phyloP scores from a whole-genome alignment of 352 stramenopile genomes.

The Pythium aquatile region DNA sequence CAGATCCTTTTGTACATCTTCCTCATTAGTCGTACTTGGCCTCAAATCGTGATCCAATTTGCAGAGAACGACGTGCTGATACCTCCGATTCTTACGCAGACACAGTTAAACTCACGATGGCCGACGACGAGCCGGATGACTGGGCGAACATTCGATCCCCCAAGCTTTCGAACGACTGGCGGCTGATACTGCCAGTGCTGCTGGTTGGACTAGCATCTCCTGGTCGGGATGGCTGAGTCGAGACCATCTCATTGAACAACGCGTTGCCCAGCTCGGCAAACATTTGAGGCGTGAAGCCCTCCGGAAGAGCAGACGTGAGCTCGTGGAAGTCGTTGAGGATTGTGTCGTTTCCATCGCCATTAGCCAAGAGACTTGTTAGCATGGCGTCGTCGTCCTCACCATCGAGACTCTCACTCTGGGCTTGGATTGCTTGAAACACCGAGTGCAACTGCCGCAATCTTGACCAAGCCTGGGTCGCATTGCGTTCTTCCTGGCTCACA shows the following conservation, averaged over 20 bases:
- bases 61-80: not conserved
- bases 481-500: constrained; percentile 43
- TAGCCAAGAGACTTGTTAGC: constrained; percentile 12
- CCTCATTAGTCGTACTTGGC: not conserved
- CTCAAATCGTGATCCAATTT: not conserved
- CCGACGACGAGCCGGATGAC: constrained; percentile 19
- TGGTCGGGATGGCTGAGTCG: constrained; percentile 18
- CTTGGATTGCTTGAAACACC: constrained; percentile 44
- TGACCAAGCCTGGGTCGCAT: constrained; percentile 51
- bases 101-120: constrained; percentile 34
- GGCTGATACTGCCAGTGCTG: constrained; percentile 33
- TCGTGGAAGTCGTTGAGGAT: constrained; percentile 52
- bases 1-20: not conserved
- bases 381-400: constrained; percentile 25
- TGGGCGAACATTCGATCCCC: constrained; percentile 58
- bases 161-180: constrained; percentile 47
- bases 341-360: constrained; percentile 28
- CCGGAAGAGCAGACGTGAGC: constrained; percentile 46
- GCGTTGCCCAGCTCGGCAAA: constrained; percentile 66
- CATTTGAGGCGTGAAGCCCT: constrained; percentile 73
- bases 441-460: constrained; percentile 59
- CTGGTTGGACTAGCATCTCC: constrained; percentile 20
- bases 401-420: constrained; percentile 29
- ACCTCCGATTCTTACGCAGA: constrained; percentile 28
- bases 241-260: constrained; percentile 67